These are phyloP conservation scores for Chrysosporium keratinophilum DNA, from an alignment of 2,329 filamentous ascomycete genomes.

Conservation along the genomic window DNA sequence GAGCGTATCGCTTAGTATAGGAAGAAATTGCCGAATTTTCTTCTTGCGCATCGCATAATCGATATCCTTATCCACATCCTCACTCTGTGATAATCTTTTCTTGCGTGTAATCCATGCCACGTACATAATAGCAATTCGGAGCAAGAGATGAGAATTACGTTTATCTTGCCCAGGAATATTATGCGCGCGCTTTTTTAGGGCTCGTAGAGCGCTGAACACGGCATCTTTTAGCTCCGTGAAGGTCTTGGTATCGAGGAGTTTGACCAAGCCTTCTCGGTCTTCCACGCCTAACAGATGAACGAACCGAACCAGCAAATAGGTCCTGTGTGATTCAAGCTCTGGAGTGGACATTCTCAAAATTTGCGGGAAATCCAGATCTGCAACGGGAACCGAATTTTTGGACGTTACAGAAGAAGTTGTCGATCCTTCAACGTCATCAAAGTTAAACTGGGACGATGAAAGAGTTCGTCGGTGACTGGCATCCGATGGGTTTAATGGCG, in stretches of 20 bases:
- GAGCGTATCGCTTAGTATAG: constrained; percentile 23
- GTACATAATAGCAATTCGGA: constrained; percentile 24
- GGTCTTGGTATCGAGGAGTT: background rate
- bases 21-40: constrained; percentile 25
- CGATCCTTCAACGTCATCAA: constrained; percentile 1
- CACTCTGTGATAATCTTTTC: constrained; percentile 10
- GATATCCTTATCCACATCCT: constrained; percentile 21
- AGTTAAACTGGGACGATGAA: background rate
- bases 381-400: constrained; percentile 12
- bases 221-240: background rate
- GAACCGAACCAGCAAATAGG: constrained; percentile 26
- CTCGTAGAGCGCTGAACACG: background rate
- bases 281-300: constrained; percentile 18
- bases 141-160: constrained; percentile 2
- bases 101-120: constrained; percentile 27
- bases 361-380: constrained; percentile 21
- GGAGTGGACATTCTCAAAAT: constrained; percentile 28
- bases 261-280: constrained; percentile 11
- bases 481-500: constrained; percentile 26
- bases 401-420: background rate
- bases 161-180: background rate
- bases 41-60: constrained; percentile 19
- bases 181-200: background rate
- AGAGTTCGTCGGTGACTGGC: background rate
- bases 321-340: constrained; percentile 28